Percentiles rank a stretch among this genome's conserved stretches.
Conservation (phyloP, 768 basidiomycete species). For the Rhodotorula graminis region DNA sequence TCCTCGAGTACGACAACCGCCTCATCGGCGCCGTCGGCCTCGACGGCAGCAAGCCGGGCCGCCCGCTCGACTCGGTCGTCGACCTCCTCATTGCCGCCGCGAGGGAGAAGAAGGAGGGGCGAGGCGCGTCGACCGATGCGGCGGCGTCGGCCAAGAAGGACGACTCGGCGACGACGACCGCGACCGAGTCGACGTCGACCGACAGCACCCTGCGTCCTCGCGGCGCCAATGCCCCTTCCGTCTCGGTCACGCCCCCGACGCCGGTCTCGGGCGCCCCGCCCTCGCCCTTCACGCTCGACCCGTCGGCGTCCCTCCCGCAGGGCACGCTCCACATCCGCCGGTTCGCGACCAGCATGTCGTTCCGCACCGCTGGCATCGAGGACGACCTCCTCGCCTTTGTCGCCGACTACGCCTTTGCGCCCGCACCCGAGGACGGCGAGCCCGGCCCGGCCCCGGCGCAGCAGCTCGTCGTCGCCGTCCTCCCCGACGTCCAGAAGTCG, state of each 20-base stretch:
- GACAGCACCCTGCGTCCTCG: constrained; percentile 2
- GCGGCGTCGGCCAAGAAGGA: background rate
- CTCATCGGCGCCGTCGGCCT: constrained; percentile 30
- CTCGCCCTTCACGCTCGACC: constrained; percentile 12
- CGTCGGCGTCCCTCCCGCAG: constrained; percentile 5
- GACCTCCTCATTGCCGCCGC: constrained; percentile 1
- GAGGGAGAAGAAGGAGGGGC: background rate
- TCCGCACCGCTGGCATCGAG: constrained; percentile 36
- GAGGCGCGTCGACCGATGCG: background rate
- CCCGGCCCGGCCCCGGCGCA: constrained; percentile 1
- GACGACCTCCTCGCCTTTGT: constrained; percentile 30
- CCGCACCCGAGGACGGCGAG: background rate
- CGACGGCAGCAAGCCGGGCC: constrained; percentile 27
- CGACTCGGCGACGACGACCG: background rate
- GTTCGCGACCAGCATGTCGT: constrained; percentile 27
- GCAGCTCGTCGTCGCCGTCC: constrained; percentile 21
- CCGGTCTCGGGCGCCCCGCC: constrained; percentile 3
- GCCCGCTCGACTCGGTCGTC: constrained; percentile 26
- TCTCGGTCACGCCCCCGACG: constrained; percentile 29
- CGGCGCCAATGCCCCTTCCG: background rate
- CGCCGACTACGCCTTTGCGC: constrained; percentile 14
- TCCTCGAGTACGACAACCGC: constrained; percentile 34
- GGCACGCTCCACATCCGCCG: constrained; percentile 33
- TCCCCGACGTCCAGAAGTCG: constrained; percentile 13
- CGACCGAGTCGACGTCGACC: background rate